Conservation (phyloP, 129 eudicot species). For the Kitagawia praeruptora region DNA sequence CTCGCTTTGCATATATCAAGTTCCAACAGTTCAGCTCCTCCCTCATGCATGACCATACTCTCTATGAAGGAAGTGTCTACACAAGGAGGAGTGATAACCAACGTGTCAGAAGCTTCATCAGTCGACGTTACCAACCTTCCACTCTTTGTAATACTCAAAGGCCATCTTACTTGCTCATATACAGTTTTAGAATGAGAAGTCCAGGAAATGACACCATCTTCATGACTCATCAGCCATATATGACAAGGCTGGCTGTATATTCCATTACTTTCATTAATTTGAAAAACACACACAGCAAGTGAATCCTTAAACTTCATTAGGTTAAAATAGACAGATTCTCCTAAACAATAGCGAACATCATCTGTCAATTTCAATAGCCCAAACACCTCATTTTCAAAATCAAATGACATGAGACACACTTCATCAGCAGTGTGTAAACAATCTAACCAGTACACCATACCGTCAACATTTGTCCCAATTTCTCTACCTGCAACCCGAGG, state of each 20-base stretch:
- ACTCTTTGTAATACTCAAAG: slow-evolving; percentile 5
- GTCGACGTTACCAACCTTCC: neutral
- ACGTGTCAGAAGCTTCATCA: too few species aligned
- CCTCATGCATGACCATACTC: slow-evolving; percentile 1
- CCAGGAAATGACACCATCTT: neutral
- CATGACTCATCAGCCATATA: neutral
- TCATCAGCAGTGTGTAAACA: neutral
- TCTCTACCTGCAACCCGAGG: neutral
- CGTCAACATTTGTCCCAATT: neutral
- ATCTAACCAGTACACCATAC: neutral
- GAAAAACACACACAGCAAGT: neutral
- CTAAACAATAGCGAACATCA: neutral
- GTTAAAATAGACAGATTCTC: neutral
- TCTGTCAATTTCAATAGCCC: neutral
- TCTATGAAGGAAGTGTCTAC: slow-evolving; percentile 2
- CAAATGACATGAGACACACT: neutral
- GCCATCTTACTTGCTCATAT: neutral
- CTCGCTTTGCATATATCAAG: neutral
- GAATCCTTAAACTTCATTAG: neutral
- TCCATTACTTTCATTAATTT: neutral
- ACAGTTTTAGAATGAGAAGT: neutral
- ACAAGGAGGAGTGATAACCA: neutral
- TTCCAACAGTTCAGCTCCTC: neutral
- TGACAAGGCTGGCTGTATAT: neutral
- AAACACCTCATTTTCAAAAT: slow-evolving; percentile 6